Evolutionary conservation across 441 rosid genomes (phyloP), one percentile per base, ranked within the genome.

Genomic region (Erysimum cheiri): DNA sequence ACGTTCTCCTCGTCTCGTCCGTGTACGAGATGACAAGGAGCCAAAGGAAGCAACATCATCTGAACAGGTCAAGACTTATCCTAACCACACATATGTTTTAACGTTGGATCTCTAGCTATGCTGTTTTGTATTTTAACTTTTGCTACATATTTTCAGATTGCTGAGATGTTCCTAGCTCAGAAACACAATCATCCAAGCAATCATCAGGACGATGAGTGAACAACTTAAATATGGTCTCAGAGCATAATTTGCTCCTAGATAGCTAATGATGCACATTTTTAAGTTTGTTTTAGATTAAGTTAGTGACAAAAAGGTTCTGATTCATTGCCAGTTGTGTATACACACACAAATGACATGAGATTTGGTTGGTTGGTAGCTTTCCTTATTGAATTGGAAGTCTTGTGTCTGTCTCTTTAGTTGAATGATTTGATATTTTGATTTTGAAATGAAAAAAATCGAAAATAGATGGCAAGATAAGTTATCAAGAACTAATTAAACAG

Each of bases 1-100:
- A 9, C 87, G 93, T 8, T 94, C 88, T 82, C 96, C 97, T 19
- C 91, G 92, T 8, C 78, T 91, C 17, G 52, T 91, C 36, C 89
- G 86, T 55, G 92, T 90, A 71, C 75, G 96, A 26, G 88, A 82
- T 64, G 97, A 94, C 65, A 91, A 91, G 83, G 59, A 75, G 28
- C 96, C 97, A 22, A 96, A 90, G 80, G 80, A 83, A 37, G 93
- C 96, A 47, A 74, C 97, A 60, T 79, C 97, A 46, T 77, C 94
- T 4, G 93, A 87, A 40, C 93, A 86, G 93, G 97, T 93, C 60
- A 72, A 47, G 22, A 14, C 37, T 39, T 17, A 64, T 71, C 17
- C 59, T 72, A 57, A 56, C 66, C 53, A 41, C n/a, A 24, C 61
- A n/a, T 17, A 46, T 31, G 61, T 37, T 32, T 1, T 49, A 17